Evolutionary conservation across 441 rosid genomes (phyloP).

Genomic region (Adansonia madagascariensis): DNA sequence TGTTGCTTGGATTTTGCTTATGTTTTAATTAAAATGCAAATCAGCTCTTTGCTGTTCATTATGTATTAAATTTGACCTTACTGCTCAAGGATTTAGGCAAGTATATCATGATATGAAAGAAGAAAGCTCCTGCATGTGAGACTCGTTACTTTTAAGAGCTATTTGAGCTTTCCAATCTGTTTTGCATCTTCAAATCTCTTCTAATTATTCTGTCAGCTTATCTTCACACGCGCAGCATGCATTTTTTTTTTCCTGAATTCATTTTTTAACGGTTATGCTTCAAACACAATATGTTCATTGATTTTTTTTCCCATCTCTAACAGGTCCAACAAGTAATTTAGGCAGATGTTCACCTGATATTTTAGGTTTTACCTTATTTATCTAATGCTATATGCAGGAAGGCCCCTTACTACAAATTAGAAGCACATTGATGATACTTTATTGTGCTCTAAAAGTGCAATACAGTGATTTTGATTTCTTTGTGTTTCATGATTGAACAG

Average conservation of each 20-base stretch:
- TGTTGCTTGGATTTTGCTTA: slow-evolving; percentile 8
- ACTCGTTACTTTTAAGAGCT: background rate
- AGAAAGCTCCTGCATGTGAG: background rate
- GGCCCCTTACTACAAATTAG: background rate
- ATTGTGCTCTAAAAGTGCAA: slow-evolving; percentile 7
- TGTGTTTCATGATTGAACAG: background rate
- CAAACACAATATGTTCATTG: background rate
- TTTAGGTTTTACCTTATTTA: background rate
- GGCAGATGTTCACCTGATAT: background rate
- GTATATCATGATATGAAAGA: background rate
- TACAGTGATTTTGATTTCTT: background rate
- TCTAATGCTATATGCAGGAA: background rate
- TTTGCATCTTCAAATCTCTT: background rate
- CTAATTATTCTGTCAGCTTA: background rate
- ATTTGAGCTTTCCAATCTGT: background rate
- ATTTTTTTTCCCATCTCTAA: background rate
- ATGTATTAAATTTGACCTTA: slow-evolving; percentile 12
- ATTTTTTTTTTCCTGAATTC: background rate
- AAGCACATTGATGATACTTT: slow-evolving; percentile 1
- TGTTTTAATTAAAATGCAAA: background rate
- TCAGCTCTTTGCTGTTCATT: background rate
- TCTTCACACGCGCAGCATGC: background rate
- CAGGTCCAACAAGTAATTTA: background rate
- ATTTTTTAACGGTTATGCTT: background rate
- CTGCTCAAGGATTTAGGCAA: background rate